Base-by-base conservation (phyloP, 2,329 filamentous ascomycete species). In the Calonectria hawksworthii region DNA sequence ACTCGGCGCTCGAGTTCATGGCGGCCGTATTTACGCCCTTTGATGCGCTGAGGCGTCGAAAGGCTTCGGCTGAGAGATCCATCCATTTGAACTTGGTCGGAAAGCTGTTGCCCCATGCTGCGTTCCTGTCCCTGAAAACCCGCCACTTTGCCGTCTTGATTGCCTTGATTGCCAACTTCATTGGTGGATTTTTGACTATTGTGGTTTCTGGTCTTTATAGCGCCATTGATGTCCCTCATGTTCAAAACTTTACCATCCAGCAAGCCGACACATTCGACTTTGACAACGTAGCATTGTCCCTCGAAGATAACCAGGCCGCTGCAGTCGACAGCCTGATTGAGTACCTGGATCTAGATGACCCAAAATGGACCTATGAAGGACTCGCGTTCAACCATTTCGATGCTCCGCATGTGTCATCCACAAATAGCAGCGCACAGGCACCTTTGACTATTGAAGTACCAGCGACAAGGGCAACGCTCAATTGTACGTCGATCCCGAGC, bases 291-390 rank as follows among this genome's bases (percentile, higher is more conserved):
- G 75, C 78, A 34, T 64, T 82, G 11, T 77, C 77, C 2, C 70
- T 79, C 38, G 68, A 74, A n/a, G 79, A 79, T 50, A 75, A 79
- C 16, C 75, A 78, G 23, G 81, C 79, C 8, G 71, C 77, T 11
- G 77, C 80, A 11, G 75, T 83, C n/a, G 77, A 78, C 14, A 78
- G 78, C 23, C 41, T 83, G 4, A 78, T 83, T 7, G 75, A 82
- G 16, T 79, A 81, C 23, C 56, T 80, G 4, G 79, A 82, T 54
- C 50, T 84, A n/a, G 76, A 81, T 6, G 81, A 83, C 44, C 82
- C 83, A 0, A 73, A 80, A 51, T 84, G 83, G 83, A 83, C 82
- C 4, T 82, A 82, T 41, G 74, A 79, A 21, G 79, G 82, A 18
- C 76, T 84, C 2, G 82, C 77, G 3, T 80, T 84, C 67, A 79